Base-by-base conservation (phyloP, 306 rosid species). In the Sechiopsis laciniata region DNA sequence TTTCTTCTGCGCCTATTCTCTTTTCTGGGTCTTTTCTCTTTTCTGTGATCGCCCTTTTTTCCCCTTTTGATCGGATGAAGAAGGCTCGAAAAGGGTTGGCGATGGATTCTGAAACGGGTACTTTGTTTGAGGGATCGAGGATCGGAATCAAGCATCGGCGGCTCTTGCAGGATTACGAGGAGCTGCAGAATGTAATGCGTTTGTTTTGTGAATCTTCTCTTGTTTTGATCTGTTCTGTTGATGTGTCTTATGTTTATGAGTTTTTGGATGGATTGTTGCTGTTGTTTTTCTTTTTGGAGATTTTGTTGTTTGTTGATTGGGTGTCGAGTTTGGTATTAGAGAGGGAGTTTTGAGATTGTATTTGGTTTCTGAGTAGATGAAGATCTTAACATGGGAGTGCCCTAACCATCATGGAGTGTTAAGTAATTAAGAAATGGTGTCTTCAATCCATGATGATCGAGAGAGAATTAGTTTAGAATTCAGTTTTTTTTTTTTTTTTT, bases 131-230 rank as follows among this genome's bases (percentile, higher is more conserved):
- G 83, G 90, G 80, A 77, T 83, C 83, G 8, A 89, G 83, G 77
- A 52, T 80, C 11, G 83, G 81, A 58, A 66, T 75, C 59, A 91
- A 88, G 77, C 97, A 91, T 75, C 88, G 80, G 71, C 79, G 88
- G 81, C 96, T 94, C 84, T 79, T 87, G 80, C 95, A 85, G 59
- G 99, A 94, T 78, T 89, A 74, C 77, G 75, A 86, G 42, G 96
- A 91, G 61, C 53, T 94, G 75, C 87, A 84, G 16, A 82, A 83
- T 88, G 99, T 94, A 85, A 62, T 19, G 10, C 55, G 7, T 26
- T 26, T 54, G 17, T 9, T 55, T 8, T 26, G 2, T 19, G 57
- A 10, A 14, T 71, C 15, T 72, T 35, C 3, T 1, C 63, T 8
- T 58, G 35, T 55, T 72, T 72, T 16, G 10, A 72, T 29, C 29